These are phyloP conservation scores for Tricholoma saponaceum DNA, from an alignment of 768 basidiomycete genomes.

Conservation along the genomic window DNA sequence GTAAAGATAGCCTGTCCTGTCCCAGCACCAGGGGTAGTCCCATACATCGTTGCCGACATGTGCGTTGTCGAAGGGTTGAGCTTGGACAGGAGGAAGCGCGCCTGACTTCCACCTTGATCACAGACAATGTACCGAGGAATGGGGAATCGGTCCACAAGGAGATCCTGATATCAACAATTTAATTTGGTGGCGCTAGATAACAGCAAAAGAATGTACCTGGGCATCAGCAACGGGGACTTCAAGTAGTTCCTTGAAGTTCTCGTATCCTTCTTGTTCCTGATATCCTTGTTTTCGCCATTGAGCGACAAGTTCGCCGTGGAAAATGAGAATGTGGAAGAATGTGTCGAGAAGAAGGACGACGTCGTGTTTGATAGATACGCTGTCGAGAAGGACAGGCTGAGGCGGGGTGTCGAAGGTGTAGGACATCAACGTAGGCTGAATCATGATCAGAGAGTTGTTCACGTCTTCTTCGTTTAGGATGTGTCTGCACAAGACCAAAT, in stretches of 20 bases:
- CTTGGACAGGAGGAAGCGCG: slow-evolving; percentile 95
- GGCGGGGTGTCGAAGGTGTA: slow-evolving; percentile 91
- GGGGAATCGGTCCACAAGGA: slow-evolving; percentile 92
- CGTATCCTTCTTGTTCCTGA: slow-evolving; percentile 98
- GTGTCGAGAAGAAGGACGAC: slow-evolving; percentile 96
- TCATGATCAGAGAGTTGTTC: slow-evolving; percentile 99
- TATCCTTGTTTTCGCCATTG: slow-evolving; percentile 99
- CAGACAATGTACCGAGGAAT: slow-evolving; percentile 98
- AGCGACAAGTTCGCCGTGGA: slow-evolving; percentile 96
- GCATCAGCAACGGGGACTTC: slow-evolving; percentile 87
- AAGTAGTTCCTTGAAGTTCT: slow-evolving; percentile 95
- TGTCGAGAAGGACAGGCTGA: slow-evolving; percentile 94
- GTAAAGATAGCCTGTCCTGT: slow-evolving; percentile 95
- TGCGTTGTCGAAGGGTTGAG: slow-evolving; percentile 98
- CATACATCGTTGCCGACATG: slow-evolving; percentile 90
- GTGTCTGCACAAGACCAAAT: slow-evolving; percentile 49
- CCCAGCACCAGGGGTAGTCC: slow-evolving; percentile 59
- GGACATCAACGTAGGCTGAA: slow-evolving; percentile 98
- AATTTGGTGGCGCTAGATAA: background rate
- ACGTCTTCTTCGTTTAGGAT: slow-evolving; percentile 96
- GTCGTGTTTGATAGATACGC: slow-evolving; percentile 95
- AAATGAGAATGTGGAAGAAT: slow-evolving; percentile 99
- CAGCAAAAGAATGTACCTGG: slow-evolving; percentile 46
- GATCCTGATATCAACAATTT: slow-evolving; percentile 53
- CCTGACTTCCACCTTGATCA: slow-evolving; percentile 96